Percentiles rank a stretch among this genome's conserved stretches.
Evolutionary conservation across 768 basidiomycete species (phyloP).

Genomic region (Coprinellus aureogranulatus): DNA sequence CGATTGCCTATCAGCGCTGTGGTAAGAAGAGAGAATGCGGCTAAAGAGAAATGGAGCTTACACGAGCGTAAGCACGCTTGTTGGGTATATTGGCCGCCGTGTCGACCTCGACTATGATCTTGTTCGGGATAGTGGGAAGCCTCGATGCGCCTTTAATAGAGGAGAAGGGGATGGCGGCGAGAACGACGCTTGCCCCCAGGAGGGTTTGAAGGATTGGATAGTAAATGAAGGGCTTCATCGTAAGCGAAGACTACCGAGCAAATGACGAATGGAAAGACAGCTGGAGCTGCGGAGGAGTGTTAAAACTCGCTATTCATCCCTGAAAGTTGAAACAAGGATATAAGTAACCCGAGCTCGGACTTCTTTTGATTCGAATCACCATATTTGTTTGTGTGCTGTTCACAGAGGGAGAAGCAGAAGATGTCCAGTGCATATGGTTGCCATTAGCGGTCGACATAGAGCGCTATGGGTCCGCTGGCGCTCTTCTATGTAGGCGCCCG

Average conservation of each 20-base stretch:
- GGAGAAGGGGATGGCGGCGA: slow-evolving; percentile 34
- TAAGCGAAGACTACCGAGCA: slow-evolving; percentile 5
- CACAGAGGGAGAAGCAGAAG: too few relatives aligned
- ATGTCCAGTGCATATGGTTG: too few relatives aligned
- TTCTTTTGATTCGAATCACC: too few relatives aligned
- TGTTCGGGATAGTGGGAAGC: slow-evolving; percentile 41
- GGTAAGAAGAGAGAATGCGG: not conserved
- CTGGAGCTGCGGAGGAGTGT: too few relatives aligned
- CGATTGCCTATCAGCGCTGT: slow-evolving; percentile 56
- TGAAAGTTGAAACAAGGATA: too few relatives aligned
- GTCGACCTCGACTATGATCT: slow-evolving; percentile 48
- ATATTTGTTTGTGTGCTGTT: too few relatives aligned
- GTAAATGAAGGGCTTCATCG: slow-evolving; percentile 34
- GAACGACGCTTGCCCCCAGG: slow-evolving; percentile 22
- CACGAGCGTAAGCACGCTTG: slow-evolving; percentile 30
- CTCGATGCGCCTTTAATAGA: slow-evolving; percentile 36
- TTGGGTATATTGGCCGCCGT: slow-evolving; percentile 31
- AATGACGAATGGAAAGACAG: not conserved
- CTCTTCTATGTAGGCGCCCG: too few relatives aligned
- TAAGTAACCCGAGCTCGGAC: too few relatives aligned
- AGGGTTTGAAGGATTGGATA: slow-evolving; percentile 26
- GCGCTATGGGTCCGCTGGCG: too few relatives aligned
- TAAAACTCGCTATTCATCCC: too few relatives aligned
- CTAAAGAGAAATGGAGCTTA: slow-evolving; percentile 15
- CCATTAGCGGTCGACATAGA: too few relatives aligned